phyloP scores from a whole-genome alignment of 129 eudicot genomes.

The Cynara cardunculus region DNA sequence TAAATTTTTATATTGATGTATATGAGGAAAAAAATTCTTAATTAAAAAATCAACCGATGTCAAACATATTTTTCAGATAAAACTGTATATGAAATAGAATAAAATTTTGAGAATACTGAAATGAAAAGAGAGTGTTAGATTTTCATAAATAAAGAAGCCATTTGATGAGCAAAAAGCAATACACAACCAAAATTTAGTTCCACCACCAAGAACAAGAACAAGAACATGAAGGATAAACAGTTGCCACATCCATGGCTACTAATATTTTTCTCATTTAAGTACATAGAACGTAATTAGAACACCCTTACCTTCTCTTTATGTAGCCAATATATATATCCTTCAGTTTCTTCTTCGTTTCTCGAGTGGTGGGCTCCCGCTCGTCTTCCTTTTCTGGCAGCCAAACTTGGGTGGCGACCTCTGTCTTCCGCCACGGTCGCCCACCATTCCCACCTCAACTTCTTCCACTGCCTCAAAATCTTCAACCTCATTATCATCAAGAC shows the following conservation, averaged over 20 bases:
- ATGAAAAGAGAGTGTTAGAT: not conserved
- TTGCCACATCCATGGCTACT: not conserved
- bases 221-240: not conserved
- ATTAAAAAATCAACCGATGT: not conserved
- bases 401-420: constrained; percentile 48
- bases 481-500: no score
- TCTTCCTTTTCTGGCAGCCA: constrained; percentile 55
- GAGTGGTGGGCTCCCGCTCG: constrained; percentile 31
- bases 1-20: no score
- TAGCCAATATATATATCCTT: not conserved
- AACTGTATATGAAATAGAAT: not conserved
- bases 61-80: not conserved
- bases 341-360: constrained; percentile 28
- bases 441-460: constrained; percentile 41
- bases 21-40: no score
- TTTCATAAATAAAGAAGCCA: not conserved
- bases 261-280: not conserved
- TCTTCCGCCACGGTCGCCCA: constrained; percentile 17
- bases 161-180: not conserved
- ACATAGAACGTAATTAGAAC: not conserved
- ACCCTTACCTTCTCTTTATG: not conserved
- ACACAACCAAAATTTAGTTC: not conserved
- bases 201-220: not conserved
- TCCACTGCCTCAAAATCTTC: constrained; percentile 36
- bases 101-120: not conserved